Evolutionary conservation across 108 stramenopile species (phyloP), one percentile per base, ranked within the genome.

Genomic region (Cyclotella choctawhatcheeana): DNA sequence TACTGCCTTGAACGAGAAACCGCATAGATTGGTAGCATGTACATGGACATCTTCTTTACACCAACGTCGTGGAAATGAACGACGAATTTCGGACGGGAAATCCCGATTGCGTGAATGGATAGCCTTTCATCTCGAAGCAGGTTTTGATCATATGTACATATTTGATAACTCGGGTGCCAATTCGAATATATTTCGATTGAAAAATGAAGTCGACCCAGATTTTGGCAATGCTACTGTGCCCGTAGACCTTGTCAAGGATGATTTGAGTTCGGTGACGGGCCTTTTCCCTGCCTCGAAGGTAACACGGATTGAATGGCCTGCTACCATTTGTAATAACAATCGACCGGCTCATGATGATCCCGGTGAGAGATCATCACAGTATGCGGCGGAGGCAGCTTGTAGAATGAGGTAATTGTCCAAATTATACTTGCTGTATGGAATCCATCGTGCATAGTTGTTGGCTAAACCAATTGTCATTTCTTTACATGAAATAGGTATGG

Each of bases 31-130:
- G 13, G 88, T 92, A 14, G 85, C 79, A 7, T 92, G 91, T 63
- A 81, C 86, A 17, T 92, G 91, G 91, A 83, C 88, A 21, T 84
- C 88, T 29, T 84, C 91, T 0, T 18, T 73, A 10, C 87, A 87
- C 43, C 56, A 82, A 55, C 77, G 83, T 17, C 84, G 91, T 24
- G 88, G 94, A n/a, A 81, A 81, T 31, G 80, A 81, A 66, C 61
- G 80, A 10, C 62, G 73, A 0, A 82, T 82, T 5, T 32, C 59
- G 2, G 82, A 80, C 32, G 76, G 76, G 5, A 80, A 77, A 45
- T 45, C 69, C 18, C 82, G 82, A 0, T 43, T 83, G 22, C 73
- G 58, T 29, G 82, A 83, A 59, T 83, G 82, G 80, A 71, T 84
- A 14, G 47, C 69, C 0, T 81, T 76, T 47, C 72, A 78, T 44